Base-by-base conservation (phyloP, 2,329 filamentous ascomycete species). In the Stagonosporopsis vannaccii region DNA sequence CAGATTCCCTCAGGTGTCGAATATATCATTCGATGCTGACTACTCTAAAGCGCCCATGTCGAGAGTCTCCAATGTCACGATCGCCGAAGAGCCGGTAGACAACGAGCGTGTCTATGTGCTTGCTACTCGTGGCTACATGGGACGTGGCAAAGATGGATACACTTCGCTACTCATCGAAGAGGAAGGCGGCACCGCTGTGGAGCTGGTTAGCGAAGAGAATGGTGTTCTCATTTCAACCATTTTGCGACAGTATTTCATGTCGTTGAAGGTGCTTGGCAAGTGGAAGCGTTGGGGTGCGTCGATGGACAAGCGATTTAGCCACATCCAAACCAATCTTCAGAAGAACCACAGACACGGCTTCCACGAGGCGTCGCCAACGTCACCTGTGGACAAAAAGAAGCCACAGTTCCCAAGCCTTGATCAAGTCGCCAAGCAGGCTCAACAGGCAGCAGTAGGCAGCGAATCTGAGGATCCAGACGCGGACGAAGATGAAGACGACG, bases 221-320 rank as follows among this genome's bases (percentile, higher is more conserved):
- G 93, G 92, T 3, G 87, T 96, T 15, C 82, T 97, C 52, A 91
- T 97, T 66, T 92, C 90, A 44, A 91, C 90, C 70, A 88, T 97
- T 73, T 82, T 97, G 19, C 86, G 92, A 12, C 92, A 97, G 72
- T 97, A 96, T 76, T 97, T 97, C 76, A 89, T 96, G 84, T 90
- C 88, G 6, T 81, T 96, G 39, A 90, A 91, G 52, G 89, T 93
- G 1, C 78, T 96, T 23, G 90, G 91, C 17, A 86, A 86, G 67
- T 97, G 92, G 92, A 87, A 85, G 57, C 82, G 87, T 55, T 90
- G 90, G 80, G 85, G 88, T 13, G 79, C 83, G 1, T 82, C 81
- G 56, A 80, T 91, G 70, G 78, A 82, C 15, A 76, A 80, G 1
- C 87, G 91, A 71, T 96, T 91, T 88, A 77, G 79, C 22, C 73